Evolutionary conservation across 345 rosid species (phyloP).

Genomic region (Citrus unshiu): DNA sequence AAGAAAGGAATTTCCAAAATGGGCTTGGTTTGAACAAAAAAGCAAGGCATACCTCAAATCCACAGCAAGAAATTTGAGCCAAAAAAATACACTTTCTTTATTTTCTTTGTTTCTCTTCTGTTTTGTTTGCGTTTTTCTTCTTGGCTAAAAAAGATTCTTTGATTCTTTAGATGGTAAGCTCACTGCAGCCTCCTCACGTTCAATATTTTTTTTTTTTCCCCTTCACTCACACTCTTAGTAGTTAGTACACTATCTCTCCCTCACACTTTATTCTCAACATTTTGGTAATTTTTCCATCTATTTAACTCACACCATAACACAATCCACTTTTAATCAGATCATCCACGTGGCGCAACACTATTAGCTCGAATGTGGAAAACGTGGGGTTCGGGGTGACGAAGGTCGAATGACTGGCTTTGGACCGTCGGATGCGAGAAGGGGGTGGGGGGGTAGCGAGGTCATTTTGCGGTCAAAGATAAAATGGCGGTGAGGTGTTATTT

Average conservation of each 20-base stretch:
- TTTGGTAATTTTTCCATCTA: constrained; percentile 15
- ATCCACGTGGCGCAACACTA: constrained; percentile 18
- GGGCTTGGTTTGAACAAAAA: neutral
- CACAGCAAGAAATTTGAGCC: neutral
- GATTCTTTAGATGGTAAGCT: constrained; percentile 52
- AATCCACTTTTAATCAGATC: neutral
- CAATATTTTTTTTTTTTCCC: neutral
- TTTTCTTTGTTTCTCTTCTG: constrained; percentile 1
- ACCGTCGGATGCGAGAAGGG: constrained; percentile 29
- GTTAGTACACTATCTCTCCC: constrained; percentile 8
- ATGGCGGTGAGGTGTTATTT: neutral
- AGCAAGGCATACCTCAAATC: constrained; percentile 25
- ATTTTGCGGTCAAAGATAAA: neutral
- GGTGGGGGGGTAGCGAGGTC: neutral
- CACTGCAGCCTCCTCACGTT: constrained; percentile 20
- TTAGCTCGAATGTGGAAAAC: constrained; percentile 4
- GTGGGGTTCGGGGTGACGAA: neutral
- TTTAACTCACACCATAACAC: constrained; percentile 9
- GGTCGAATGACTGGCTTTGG: neutral
- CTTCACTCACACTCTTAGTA: constrained; percentile 9
- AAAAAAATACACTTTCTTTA: neutral
- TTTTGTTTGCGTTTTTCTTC: constrained; percentile 13
- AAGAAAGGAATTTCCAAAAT: neutral
- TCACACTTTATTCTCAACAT: constrained; percentile 19
- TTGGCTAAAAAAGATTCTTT: constrained; percentile 54